These are phyloP conservation scores for Cyclaneusma minus DNA, from an alignment of 2,329 filamentous ascomycete genomes.

Conservation along the genomic window DNA sequence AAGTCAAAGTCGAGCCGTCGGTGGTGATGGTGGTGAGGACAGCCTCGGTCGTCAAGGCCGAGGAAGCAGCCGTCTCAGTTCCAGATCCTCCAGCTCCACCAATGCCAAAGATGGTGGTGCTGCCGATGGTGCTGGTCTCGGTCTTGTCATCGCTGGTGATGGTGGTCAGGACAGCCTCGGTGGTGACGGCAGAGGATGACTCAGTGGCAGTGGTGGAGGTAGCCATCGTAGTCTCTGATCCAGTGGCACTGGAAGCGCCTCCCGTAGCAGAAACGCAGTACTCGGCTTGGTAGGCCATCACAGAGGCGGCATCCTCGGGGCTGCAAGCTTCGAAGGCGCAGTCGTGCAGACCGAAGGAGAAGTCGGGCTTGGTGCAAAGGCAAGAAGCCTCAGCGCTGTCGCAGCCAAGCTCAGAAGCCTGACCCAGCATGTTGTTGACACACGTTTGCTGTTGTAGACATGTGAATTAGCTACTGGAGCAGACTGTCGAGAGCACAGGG, in stretches of 20 bases:
- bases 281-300: conserved; percentile 13
- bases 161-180: conserved; percentile 10
- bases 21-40: conserved; percentile 10
- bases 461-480: conserved; percentile 1
- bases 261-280: conserved; percentile 9
- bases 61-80: conserved; percentile 4
- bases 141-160: conserved; percentile 10
- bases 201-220: conserved; percentile 1
- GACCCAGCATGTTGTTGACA: conserved; percentile 27
- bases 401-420: conserved; percentile 25
- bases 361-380: conserved; percentile 27
- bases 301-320: conserved; percentile 12
- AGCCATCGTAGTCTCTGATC: conserved; percentile 1
- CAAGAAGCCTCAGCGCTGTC: conserved; percentile 20
- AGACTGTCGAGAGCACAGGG: neutral
- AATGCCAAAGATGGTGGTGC: conserved; percentile 11
- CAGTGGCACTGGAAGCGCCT: neutral
- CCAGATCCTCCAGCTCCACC: conserved; percentile 2
- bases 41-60: conserved; percentile 12
- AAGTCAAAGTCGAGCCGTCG: conserved; percentile 10
- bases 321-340: conserved; percentile 27
- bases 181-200: conserved; percentile 11
- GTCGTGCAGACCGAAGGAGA: conserved; percentile 29
- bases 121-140: conserved; percentile 11
- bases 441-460: conserved; percentile 20